Base-by-base conservation (phyloP, 306 rosid genomes). In the Cyclanthera cordifolia region DNA sequence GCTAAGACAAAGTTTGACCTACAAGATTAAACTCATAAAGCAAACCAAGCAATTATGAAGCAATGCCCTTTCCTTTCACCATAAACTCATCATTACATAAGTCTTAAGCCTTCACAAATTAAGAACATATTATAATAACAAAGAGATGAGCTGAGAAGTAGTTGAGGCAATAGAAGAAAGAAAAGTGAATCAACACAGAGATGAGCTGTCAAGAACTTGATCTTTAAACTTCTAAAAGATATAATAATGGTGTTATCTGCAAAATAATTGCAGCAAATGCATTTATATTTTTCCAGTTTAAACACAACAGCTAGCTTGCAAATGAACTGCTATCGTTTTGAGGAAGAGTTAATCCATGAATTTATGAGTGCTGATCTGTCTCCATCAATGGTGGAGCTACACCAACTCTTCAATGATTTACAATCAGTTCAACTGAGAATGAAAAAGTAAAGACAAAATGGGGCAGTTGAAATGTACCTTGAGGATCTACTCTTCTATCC, bases 251-350 rank as follows among this genome's bases (percentile, higher is more conserved):
- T 43, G 53, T 20, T 64, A 20, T n/a, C 32, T 43, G 34, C 34
- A 43, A 64, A 64, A 64, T 64, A 64, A 64, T 23, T 23, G 70
- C 52, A 43, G 50, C 70, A 64, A 43, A 64, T 23, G 52, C 70
- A 64, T 21, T 64, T 5, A 41, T 43, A 64, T 3, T 43, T 12
- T 41, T 20, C 30, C 53, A 43, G 53, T 64, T 37, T 43, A 43
- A 32, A 64, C 20, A 64, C 3, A 41, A 43, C 70, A 64, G 41
- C 41, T 34, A 34, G 41, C 41, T 34, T 34, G 41, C 41, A 34
- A 34, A 34, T 34, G 41, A 64, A 19, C 69, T 41, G 51, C 69
- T 32, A 63, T 41, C 12, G 19, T 63, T 63, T 41, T 20, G 69
- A 6, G 70, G 53, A 64, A 43, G 12, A n/a, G 67, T 59, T 69